These are phyloP conservation scores for Neopestalotiopsis clavispora DNA, from an alignment of 2,329 filamentous ascomycete species.

Conservation along the genomic window DNA sequence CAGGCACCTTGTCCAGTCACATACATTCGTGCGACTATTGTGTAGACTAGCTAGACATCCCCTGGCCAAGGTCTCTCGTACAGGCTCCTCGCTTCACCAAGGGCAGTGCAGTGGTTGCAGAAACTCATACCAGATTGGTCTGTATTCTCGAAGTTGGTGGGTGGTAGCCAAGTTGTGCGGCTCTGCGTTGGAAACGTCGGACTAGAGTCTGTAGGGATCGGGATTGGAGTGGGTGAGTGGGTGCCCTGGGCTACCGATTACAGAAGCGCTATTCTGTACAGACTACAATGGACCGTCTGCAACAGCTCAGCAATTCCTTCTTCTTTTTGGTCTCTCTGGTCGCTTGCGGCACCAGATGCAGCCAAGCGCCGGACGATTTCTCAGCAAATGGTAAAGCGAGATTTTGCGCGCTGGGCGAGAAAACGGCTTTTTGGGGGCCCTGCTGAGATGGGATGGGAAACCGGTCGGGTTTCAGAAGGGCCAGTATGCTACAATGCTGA, in stretches of 20 bases:
- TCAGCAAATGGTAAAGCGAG: neutral
- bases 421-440: neutral
- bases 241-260: neutral
- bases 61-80: neutral
- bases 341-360: slow-evolving; percentile 12
- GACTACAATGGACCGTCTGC: too few species aligned
- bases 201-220: neutral
- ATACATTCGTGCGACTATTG: neutral
- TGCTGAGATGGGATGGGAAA: slow-evolving; percentile 30
- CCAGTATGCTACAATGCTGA: slow-evolving; percentile 35
- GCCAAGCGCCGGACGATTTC: slow-evolving; percentile 3
- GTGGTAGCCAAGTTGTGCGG: neutral
- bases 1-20: neutral
- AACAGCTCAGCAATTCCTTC: too few species aligned
- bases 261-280: neutral
- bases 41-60: neutral
- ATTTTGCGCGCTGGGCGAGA: neutral
- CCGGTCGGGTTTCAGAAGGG: slow-evolving; percentile 29
- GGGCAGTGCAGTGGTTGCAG: neutral
- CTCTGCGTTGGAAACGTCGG: neutral
- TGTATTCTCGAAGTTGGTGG: neutral
- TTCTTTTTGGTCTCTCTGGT: neutral
- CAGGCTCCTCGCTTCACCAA: neutral
- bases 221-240: too few species aligned
- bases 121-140: neutral